phyloP scores from a whole-genome alignment of 1,284 basidiomycete species.

The Sporisorium iseilematis-ciliati region DNA sequence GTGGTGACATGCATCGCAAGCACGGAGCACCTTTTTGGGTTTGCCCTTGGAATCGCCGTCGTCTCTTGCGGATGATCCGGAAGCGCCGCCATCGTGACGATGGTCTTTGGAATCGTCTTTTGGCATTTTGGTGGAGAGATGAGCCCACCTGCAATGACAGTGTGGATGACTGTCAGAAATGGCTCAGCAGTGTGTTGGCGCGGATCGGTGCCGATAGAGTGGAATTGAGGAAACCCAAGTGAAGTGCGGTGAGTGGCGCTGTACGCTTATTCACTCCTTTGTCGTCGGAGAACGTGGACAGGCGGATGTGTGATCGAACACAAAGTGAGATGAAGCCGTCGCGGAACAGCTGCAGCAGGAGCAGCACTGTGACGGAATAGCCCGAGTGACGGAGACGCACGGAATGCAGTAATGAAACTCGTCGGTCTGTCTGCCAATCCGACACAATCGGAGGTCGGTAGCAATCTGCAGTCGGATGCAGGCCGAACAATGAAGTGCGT shows the following conservation, averaged over 20 bases:
- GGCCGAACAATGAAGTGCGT: background rate
- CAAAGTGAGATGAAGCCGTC: conserved; percentile 1
- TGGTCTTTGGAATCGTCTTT: conserved; percentile 40
- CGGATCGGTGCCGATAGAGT: background rate
- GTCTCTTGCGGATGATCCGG: conserved; percentile 15
- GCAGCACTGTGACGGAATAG: background rate
- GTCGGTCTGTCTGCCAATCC: background rate
- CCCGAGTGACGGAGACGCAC: background rate
- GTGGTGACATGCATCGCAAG: conserved; percentile 53
- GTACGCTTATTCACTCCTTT: background rate
- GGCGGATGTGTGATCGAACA: background rate
- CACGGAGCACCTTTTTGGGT: conserved; percentile 49
- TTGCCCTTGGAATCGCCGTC: conserved; percentile 42
- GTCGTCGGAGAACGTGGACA: background rate
- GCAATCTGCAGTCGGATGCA: conserved; percentile 9
- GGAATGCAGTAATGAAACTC: too few relatives aligned
- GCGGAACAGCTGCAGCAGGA: background rate
- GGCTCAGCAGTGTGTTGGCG: background rate
- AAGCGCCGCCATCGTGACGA: conserved; percentile 16
- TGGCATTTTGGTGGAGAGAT: conserved; percentile 25
- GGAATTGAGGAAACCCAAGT: background rate
- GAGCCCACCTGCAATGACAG: conserved; percentile 4
- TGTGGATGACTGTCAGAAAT: background rate
- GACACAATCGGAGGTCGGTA: background rate
- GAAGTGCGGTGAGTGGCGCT: conserved; percentile 2